Evolutionary conservation across 1,284 basidiomycete genomes (phyloP), one percentile per base, ranked within the genome.

Genomic region (Rhodofomes roseus): DNA sequence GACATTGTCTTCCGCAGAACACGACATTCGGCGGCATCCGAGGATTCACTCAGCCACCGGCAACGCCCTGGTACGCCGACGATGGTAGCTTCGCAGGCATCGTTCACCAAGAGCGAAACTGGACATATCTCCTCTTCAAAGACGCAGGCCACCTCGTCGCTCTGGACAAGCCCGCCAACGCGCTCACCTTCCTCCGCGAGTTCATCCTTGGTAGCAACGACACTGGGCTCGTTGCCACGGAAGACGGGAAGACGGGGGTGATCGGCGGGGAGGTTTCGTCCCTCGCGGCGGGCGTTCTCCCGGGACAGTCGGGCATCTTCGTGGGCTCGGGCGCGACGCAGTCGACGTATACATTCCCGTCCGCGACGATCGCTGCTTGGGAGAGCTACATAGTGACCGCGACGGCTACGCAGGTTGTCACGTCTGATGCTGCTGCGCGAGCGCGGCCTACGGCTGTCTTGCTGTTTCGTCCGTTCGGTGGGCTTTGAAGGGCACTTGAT

Each of bases 1-100:
- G 25, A 37, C 20, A n/a, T 22, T 31, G 5, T 16, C 36, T 6
- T 22, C 29, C 44, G 16, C 59, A 89, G 84, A 90, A 90, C 65
- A 89, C 85, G 9, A 89, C 89, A 0, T 90, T 90, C 64, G 87
- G 87, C 37, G 87, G 85, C 14, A 84, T 85, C 44, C 86, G 84
- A 70, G 89, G 89, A 2, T 90, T 90, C 68, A 82, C 85, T 5
- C 76, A 81, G 51, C 79, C 80, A 60, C 88, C 88, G 0, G 79
- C 84, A 1, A 90, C 88, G 0, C 81, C 84, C 0, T 90, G 85
- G 84, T 76, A 71, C 57, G 82, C 84, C 57, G 85, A 87, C 58
- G 68, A 70, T 2, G 82, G 83, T 23, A 74, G 82, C 50, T 81
- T 84, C 62, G 86, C 82, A 0, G 88, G 89, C 0, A 83, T 89